Evolutionary conservation across 139 green algal species (phyloP).

Genomic region (Ettlia oleoabundans): DNA sequence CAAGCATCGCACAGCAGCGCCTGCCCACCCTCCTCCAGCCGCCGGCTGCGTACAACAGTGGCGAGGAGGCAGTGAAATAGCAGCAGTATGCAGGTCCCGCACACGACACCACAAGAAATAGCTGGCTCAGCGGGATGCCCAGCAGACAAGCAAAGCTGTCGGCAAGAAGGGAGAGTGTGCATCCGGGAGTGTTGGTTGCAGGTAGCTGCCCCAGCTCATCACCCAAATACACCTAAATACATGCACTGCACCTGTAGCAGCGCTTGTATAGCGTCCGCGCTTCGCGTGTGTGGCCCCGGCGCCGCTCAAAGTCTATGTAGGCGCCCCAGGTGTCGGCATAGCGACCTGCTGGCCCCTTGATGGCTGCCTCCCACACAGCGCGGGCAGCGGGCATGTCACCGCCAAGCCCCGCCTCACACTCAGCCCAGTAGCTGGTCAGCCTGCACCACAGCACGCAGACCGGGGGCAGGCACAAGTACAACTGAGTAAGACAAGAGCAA

Average conservation of each 20-base stretch:
- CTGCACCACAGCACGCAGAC: slow-evolving; percentile 13
- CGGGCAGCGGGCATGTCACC: slow-evolving; percentile 58
- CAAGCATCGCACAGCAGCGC: slow-evolving; percentile 71
- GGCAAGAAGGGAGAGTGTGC: too few relatives aligned
- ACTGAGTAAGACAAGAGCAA: too few relatives aligned
- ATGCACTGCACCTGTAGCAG: slow-evolving; percentile 56
- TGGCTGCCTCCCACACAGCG: slow-evolving; percentile 73
- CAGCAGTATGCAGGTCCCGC: too few relatives aligned
- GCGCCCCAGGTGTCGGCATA: slow-evolving; percentile 61
- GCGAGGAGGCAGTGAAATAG: neutral
- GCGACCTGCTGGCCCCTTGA: slow-evolving; percentile 50
- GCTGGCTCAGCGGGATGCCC: too few relatives aligned
- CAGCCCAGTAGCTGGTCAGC: slow-evolving; percentile 73
- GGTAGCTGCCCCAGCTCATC: too few relatives aligned
- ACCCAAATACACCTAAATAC: too few relatives aligned
- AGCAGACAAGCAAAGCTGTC: too few relatives aligned
- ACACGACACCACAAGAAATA: too few relatives aligned
- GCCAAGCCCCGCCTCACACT: slow-evolving; percentile 65
- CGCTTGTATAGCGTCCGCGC: slow-evolving; percentile 66
- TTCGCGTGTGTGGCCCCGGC: slow-evolving; percentile 46
- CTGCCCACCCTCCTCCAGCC: slow-evolving; percentile 61
- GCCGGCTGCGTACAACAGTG: slow-evolving; percentile 4
- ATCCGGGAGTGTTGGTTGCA: too few relatives aligned
- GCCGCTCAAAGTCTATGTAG: slow-evolving; percentile 68
- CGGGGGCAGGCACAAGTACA: neutral